phyloP scores from a whole-genome alignment of 495 filamentous ascomycete species.

The Hypoxylon lenormandii region DNA sequence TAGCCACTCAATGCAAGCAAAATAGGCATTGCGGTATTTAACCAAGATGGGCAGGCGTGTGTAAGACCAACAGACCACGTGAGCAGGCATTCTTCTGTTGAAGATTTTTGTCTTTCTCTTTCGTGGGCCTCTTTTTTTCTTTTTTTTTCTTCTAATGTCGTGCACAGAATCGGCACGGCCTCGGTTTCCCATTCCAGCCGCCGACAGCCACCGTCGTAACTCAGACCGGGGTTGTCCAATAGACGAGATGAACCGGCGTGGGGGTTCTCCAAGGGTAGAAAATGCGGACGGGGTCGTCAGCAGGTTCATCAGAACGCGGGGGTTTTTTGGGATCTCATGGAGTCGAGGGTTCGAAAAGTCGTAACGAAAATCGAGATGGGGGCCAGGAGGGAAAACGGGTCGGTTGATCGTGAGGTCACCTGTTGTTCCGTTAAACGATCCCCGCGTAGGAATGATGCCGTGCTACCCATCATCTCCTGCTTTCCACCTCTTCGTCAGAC shows the following conservation, averaged over 20 bases:
- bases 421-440: slow-evolving; percentile 31
- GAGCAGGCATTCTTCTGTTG: slow-evolving; percentile 28
- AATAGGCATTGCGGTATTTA: slow-evolving; percentile 46
- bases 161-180: slow-evolving; percentile 16
- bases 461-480: slow-evolving; percentile 36
- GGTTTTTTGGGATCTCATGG: slow-evolving; percentile 10
- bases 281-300: slow-evolving; percentile 43
- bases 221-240: slow-evolving; percentile 36
- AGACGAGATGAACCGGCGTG: slow-evolving; percentile 46
- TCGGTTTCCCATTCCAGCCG: slow-evolving; percentile 47
- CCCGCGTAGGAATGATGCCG: slow-evolving; percentile 29
- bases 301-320: slow-evolving; percentile 37
- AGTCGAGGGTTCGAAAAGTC: slow-evolving; percentile 12
- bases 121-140: slow-evolving; percentile 12
- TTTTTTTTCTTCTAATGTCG: slow-evolving; percentile 14
- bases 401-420: slow-evolving; percentile 46
- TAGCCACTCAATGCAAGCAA: slow-evolving; percentile 37
- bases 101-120: slow-evolving; percentile 10
- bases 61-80: slow-evolving; percentile 27
- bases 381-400: slow-evolving; percentile 25
- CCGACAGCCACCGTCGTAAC: slow-evolving; percentile 39
- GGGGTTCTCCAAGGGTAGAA: slow-evolving; percentile 36
- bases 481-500: slow-evolving; percentile 26
- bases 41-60: slow-evolving; percentile 32
- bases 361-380: slow-evolving; percentile 28